Conservation (phyloP, 257 asterid species). For the Forsythia suspensa region DNA sequence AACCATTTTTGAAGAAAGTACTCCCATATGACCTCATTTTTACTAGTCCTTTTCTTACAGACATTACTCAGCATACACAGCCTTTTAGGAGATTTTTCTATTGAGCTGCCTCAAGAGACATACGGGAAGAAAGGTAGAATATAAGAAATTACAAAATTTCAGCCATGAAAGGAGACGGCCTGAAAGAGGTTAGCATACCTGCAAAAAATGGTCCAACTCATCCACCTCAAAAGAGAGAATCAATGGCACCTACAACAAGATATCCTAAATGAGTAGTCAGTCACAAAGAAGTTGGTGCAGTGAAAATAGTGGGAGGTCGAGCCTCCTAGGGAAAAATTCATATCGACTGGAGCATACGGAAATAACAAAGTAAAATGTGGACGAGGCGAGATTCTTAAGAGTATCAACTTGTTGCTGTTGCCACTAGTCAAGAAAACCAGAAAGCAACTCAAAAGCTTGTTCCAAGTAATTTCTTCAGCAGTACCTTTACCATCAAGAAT, state of each 20-base stretch:
- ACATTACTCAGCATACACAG: not conserved
- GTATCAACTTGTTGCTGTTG: not conserved
- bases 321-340: too few species aligned
- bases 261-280: slow-evolving; percentile 16
- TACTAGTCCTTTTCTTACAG: not conserved
- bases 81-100: not conserved
- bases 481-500: slow-evolving; percentile 29
- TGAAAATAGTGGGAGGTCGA: too few species aligned
- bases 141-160: not conserved
- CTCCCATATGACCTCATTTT: not conserved
- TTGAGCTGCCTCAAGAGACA: not conserved
- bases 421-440: not conserved
- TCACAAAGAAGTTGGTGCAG: not conserved
- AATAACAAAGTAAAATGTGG: too few species aligned
- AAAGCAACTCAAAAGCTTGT: slow-evolving; percentile 6
- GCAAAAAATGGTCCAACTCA: slow-evolving; percentile 1
- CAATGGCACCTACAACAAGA: slow-evolving; percentile 3
- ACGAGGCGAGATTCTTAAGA: too few species aligned
- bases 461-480: slow-evolving; percentile 32
- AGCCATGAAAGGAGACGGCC: not conserved
- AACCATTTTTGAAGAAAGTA: not conserved
- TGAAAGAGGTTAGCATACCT: slow-evolving; percentile 13
- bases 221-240: not conserved
- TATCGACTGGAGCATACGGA: too few species aligned
- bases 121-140: not conserved